Percentiles rank a stretch among this genome's conserved stretches.
These are phyloP conservation scores for Puya raimondii DNA, from an alignment of 176 grass and related monocot genomes.

Conservation along the genomic window DNA sequence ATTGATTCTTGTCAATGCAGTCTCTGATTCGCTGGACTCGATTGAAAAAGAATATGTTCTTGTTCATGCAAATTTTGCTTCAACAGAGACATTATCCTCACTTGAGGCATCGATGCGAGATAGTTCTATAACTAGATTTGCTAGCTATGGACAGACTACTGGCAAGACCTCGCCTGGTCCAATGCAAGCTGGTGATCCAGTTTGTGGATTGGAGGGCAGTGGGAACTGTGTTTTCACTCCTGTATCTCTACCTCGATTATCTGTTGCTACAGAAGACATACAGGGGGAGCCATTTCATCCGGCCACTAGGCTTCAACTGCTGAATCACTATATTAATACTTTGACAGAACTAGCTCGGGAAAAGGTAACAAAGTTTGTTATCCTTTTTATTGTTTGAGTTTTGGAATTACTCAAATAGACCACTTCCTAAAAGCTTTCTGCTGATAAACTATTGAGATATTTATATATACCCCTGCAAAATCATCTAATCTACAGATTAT, in stretches of 20 bases:
- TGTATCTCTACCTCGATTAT: slow-evolving; percentile 5
- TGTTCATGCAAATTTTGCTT: slow-evolving; percentile 43
- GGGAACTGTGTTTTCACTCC: slow-evolving; percentile 24
- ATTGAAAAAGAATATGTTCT: slow-evolving; percentile 58
- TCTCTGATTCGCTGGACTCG: slow-evolving; percentile 65
- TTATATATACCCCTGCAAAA: too few relatives aligned
- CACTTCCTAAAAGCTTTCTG: neutral
- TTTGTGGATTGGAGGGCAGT: slow-evolving; percentile 7
- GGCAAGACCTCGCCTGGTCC: slow-evolving; percentile 15
- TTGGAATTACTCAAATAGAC: neutral
- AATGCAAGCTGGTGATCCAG: slow-evolving; percentile 23
- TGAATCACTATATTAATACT: slow-evolving; percentile 49
- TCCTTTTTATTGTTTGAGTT: slow-evolving; percentile 1
- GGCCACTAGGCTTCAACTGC: slow-evolving; percentile 36
- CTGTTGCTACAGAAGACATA: slow-evolving; percentile 27
- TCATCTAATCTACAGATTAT: too few relatives aligned
- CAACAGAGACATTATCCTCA: slow-evolving; percentile 35
- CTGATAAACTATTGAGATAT: neutral
- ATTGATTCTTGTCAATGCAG: slow-evolving; percentile 26
- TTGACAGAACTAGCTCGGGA: slow-evolving; percentile 46
- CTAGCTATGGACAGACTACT: slow-evolving; percentile 14
- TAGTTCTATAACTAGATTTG: slow-evolving; percentile 26
- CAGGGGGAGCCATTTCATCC: slow-evolving; percentile 23
- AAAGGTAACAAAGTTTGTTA: slow-evolving; percentile 37
- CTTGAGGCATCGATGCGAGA: slow-evolving; percentile 32